Evolutionary conservation across 192 early-diverging fungal genomes (phyloP).

Genomic region (Coemansia sp.): DNA sequence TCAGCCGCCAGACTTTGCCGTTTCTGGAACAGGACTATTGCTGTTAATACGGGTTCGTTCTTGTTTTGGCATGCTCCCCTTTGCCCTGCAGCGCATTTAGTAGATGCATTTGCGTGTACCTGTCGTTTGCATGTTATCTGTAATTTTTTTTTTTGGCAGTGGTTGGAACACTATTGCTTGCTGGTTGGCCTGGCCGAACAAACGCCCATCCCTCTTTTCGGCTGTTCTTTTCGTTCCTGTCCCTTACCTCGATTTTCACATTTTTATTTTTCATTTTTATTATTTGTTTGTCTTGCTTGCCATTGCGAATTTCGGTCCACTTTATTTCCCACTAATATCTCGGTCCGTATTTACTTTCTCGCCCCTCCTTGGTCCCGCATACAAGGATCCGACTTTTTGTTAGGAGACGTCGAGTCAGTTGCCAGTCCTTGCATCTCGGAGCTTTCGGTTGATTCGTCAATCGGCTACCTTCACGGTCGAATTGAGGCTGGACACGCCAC

Average conservation of each 20-base stretch:
- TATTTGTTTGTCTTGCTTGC: constrained; percentile 10
- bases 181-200: not conserved
- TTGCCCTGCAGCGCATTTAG: constrained; percentile 6
- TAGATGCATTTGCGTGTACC: not conserved
- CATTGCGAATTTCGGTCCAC: constrained; percentile 7
- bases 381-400: not conserved
- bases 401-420: constrained; percentile 13
- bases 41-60: not conserved
- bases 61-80: not conserved
- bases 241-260: constrained; percentile 1
- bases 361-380: not conserved
- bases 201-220: constrained; percentile 10
- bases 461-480: constrained; percentile 33
- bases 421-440: constrained; percentile 49
- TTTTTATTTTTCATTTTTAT: constrained; percentile 2
- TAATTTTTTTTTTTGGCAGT: not conserved
- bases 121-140: not conserved
- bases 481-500: constrained; percentile 20
- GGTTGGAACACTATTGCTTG: not conserved
- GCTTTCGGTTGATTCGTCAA: constrained; percentile 53
- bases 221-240: constrained; percentile 8
- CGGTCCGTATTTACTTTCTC: constrained; percentile 4
- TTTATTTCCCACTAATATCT: not conserved
- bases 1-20: not conserved
- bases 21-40: not conserved